Evolutionary conservation across 768 basidiomycete species (phyloP), one percentile per base, ranked within the genome.

Genomic region (Jaapia argillacea): DNA sequence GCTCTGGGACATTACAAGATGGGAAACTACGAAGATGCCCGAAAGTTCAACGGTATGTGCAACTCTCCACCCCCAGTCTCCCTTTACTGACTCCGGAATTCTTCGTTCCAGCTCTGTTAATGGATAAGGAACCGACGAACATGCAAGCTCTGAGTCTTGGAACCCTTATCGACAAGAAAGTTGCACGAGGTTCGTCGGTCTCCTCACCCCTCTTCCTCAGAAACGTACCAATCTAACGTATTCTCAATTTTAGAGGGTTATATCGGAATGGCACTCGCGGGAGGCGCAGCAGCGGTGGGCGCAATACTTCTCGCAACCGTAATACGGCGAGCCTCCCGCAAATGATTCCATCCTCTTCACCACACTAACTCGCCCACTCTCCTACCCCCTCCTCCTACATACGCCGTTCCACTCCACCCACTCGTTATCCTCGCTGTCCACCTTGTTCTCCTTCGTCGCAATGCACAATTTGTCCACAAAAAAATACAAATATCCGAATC

Each of bases 1-100:
- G 90, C 92, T 3, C 70, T 98, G 12, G 96, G 96, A 1, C 81
- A 98, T 62, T 97, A 90, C 65, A 98, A 98, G 71, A 84, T 97
- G 76, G 81, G 82, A 7, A 92, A 97, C 58, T 97, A 84, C 59
- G 85, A 86, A 16, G 88, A 97, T 55, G 90, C 93, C 2, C 83
- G 75, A 63, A 81, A 75, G 48, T 99, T 96, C 62, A 97, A 97
- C 60, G 81, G 94, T 96, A 40, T 47, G 85, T 58, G n/a, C 24
- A 20, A 14, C 39, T n/a, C 12, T 16, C n/a, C 38, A 26, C 13
- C 24, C 10, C 36, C 0, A 16, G 12, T 7, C 25, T 24, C 16
- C 41, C 20, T 21, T 14, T 41, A 5, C 12, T 3, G 7, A 21
- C 35, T 23, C 20, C 14, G 13, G 4, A 22, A 33, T n/a, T 41